Percentiles rank a stretch among this genome's conserved stretches.
Evolutionary conservation across 2,329 filamentous ascomycete species (phyloP).

Genomic region (Colletotrichum endophyticum): DNA sequence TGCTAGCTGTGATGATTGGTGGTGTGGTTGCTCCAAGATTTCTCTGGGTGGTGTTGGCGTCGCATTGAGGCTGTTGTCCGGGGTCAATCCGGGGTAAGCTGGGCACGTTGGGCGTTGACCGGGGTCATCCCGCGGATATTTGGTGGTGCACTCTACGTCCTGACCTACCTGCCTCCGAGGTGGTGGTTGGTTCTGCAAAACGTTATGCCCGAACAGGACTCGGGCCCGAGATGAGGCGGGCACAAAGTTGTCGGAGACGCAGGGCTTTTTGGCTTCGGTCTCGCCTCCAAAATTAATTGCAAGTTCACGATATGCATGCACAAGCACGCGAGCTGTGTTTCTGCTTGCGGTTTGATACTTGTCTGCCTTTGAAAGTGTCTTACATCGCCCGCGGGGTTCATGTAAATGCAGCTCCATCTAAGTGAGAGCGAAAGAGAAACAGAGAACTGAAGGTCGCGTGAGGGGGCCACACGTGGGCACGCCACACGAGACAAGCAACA

Average conservation of each 20-base stretch:
- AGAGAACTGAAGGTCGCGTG: neutral
- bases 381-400: neutral
- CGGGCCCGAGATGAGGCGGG: neutral
- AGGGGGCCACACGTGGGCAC: neutral
- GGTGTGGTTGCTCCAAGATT: neutral
- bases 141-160: neutral
- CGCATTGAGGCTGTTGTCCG: neutral
- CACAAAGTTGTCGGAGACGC: neutral
- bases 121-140: neutral
- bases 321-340: neutral
- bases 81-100: neutral
- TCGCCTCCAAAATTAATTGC: neutral
- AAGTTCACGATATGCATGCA: neutral
- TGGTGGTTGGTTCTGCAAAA: neutral
- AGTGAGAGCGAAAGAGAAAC: neutral
- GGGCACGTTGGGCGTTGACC: neutral
- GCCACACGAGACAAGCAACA: neutral
- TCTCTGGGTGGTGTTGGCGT: neutral
- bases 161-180: neutral
- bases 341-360: neutral
- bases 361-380: neutral
- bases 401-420: neutral
- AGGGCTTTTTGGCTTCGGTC: neutral
- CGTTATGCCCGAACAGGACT: neutral
- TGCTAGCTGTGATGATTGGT: neutral